phyloP scores from a whole-genome alignment of 202 grass and related monocot genomes.

The Zizania palustris region DNA sequence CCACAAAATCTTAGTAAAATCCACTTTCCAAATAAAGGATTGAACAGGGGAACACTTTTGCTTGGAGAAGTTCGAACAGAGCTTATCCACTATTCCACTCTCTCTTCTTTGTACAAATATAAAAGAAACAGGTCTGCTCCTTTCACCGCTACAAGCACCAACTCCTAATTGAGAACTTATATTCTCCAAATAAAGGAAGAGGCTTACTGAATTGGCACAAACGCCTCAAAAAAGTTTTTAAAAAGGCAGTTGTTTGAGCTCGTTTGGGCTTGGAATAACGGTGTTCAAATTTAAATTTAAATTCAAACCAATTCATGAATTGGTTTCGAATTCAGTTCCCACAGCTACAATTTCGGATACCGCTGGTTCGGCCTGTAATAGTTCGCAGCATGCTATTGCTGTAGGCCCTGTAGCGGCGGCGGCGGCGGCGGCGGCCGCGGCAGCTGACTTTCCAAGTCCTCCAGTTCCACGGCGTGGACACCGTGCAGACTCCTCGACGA shows the following conservation, averaged over 20 bases:
- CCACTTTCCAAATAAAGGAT: background rate
- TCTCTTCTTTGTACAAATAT: background rate
- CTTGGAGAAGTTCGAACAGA: background rate
- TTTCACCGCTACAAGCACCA: background rate
- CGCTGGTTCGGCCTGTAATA: no score
- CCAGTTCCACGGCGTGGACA: conserved; percentile 39
- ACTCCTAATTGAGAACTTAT: background rate
- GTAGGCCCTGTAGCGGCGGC: no score
- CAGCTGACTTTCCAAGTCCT: conserved; percentile 59
- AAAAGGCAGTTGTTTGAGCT: no score
- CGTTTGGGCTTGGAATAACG: no score
- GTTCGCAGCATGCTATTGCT: conserved; percentile 21
- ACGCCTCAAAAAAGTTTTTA: conserved; percentile 11
- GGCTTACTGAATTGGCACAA: conserved; percentile 15
- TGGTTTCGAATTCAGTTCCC: no score
- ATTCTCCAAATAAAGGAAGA: conserved; percentile 1
- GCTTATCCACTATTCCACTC: conserved; percentile 39
- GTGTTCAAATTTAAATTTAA: no score
- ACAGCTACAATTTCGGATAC: no score
- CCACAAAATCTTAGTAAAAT: background rate
- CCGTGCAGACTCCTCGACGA: conserved; percentile 26
- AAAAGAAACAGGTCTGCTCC: conserved; percentile 15
- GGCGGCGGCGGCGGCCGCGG: background rate
- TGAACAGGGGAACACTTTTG: background rate
- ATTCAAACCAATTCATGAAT: no score